A percentile compares a stretch with the other conserved stretches of the same genome.
phyloP scores from a whole-genome alignment of 352 stramenopile species.

The Globisporangium mamillatum region DNA sequence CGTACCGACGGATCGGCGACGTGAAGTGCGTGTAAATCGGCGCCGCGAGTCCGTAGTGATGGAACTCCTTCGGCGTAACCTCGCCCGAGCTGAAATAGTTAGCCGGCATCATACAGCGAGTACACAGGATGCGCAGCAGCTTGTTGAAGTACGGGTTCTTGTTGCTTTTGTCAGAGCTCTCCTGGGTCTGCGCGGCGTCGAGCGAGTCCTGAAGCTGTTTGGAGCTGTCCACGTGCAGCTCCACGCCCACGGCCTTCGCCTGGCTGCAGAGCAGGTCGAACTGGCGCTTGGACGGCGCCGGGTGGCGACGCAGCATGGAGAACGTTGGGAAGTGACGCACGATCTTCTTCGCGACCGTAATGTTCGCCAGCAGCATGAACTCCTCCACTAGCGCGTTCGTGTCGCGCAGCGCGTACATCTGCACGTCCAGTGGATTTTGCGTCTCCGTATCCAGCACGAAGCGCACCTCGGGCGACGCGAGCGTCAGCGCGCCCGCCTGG shows the following conservation, averaged over 20 bases:
- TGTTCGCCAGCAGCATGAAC: constrained; percentile 99
- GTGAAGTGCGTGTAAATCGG: constrained; percentile 99
- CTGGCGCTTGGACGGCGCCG: constrained; percentile 92
- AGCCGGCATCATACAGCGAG: constrained; percentile 97
- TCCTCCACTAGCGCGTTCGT: constrained; percentile 98
- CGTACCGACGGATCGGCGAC: constrained; percentile 97
- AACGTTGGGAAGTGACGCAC: constrained; percentile 93
- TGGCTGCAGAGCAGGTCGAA: constrained; percentile 88
- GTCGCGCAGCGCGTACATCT: constrained; percentile 95
- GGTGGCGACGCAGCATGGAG: constrained; percentile 94
- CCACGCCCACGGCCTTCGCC: constrained; percentile 78
- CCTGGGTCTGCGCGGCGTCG: constrained; percentile 74
- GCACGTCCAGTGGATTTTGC: constrained; percentile 97
- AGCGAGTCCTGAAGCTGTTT: constrained; percentile 77
- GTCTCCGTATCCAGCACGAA: constrained; percentile 99
- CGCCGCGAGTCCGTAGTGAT: constrained; percentile 98
- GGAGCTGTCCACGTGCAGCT: constrained; percentile 74
- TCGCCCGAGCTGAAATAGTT: constrained; percentile 99
- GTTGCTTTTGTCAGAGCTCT: constrained; percentile 15
- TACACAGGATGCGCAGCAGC: constrained; percentile 95
- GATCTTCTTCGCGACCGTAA: constrained; percentile 96
- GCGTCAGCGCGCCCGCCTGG: constrained; percentile 94
- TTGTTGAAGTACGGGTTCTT: constrained; percentile 98
- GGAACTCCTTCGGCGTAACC: constrained; percentile 93
- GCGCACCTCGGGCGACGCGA: constrained; percentile 95